Evolutionary conservation across 371 early-diverging fungal genomes (phyloP).

Genomic region (Coemansia sp.): DNA sequence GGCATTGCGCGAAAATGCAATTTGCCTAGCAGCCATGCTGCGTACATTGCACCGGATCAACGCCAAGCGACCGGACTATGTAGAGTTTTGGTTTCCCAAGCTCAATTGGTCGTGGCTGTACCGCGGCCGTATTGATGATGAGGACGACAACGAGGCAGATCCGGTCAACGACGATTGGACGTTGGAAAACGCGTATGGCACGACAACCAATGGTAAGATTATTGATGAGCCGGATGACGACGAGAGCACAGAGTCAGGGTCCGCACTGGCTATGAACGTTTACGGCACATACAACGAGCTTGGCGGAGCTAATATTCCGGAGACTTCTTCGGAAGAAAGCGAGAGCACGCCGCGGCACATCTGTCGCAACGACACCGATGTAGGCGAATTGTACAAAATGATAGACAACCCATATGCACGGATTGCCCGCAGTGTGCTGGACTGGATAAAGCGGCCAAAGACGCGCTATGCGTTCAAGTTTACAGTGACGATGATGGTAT

Average conservation of each 20-base stretch:
- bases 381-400: conserved; percentile 12
- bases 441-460: conserved; percentile 30
- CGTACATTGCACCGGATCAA: conserved; percentile 20
- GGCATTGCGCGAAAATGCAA: conserved; percentile 34
- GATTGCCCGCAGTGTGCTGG: conserved; percentile 6
- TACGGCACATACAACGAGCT: not conserved
- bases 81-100: conserved; percentile 32
- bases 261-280: not conserved
- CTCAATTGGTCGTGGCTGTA: conserved; percentile 36
- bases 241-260: not conserved
- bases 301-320: not conserved
- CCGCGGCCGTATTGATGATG: conserved; percentile 15
- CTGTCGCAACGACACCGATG: not conserved
- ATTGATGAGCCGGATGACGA: not conserved
- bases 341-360: not conserved
- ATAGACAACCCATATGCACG: conserved; percentile 22
- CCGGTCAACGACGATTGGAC: conserved; percentile 20
- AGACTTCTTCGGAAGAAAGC: not conserved
- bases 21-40: conserved; percentile 18
- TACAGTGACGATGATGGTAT: conserved; percentile 36
- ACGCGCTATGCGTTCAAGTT: conserved; percentile 45
- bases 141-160: conserved; percentile 18
- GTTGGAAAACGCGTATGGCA: conserved; percentile 36
- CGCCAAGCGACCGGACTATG: conserved; percentile 12
- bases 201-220: not conserved